Percentiles rank a stretch among this genome's conserved stretches.
Conservation (phyloP, 768 basidiomycete genomes). For the Pholiota conissans region DNA sequence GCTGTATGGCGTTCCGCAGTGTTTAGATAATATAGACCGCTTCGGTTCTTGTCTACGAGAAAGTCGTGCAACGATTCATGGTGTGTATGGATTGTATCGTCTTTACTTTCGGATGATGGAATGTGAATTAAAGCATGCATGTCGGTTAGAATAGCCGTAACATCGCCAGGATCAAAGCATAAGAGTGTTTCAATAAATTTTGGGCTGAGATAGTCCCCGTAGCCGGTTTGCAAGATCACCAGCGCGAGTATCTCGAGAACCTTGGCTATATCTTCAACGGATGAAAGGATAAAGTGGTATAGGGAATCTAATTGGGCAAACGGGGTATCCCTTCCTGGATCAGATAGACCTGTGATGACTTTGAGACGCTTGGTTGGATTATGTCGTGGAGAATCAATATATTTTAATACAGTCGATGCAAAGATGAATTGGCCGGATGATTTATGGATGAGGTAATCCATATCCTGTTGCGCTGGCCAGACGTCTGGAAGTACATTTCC, state of each 20-base stretch:
- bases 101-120: background rate
- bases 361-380: constrained; percentile 6
- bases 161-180: background rate
- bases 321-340: background rate
- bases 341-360: background rate
- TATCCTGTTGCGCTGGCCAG: constrained; percentile 4
- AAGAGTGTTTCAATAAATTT: background rate
- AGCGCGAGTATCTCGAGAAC: background rate
- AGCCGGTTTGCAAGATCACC: background rate
- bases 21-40: background rate
- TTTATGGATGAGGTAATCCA: constrained; percentile 3
- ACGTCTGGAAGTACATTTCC: background rate
- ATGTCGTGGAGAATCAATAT: background rate
- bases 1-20: background rate
- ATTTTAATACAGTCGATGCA: constrained; percentile 8
- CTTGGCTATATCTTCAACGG: background rate
- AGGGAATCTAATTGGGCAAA: constrained; percentile 10
- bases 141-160: background rate
- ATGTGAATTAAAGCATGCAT: background rate
- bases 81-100: background rate
- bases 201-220: background rate
- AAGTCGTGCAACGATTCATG: background rate
- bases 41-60: background rate
- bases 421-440: constrained; percentile 16
- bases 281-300: constrained; percentile 9